Evolutionary conservation across 2,329 filamentous ascomycete genomes (phyloP), one percentile per base, ranked within the genome.

Genomic region (Penicillium sp.): DNA sequence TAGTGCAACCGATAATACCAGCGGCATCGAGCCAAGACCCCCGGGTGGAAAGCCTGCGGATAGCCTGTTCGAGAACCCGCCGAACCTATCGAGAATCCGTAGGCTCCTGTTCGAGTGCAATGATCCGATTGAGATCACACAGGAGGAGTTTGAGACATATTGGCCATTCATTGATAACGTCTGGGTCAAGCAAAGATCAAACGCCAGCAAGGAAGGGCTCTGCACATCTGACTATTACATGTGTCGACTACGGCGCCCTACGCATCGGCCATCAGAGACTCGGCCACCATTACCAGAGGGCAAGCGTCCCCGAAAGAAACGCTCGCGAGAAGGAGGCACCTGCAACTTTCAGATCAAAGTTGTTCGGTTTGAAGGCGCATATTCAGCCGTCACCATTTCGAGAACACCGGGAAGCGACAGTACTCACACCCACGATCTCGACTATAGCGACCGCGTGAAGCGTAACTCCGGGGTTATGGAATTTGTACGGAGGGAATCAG

Each of bases 81-180:
- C 75, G 8, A 74, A 78, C 43, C 65, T 80, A 22, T 71, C 69
- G 23, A 64, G 67, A 11, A 77, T 79, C 56, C 70, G 77, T 29
- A 71, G 73, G 51, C 68, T 75, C 23, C 62, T 79, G 44, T 79
- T 79, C 56, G 75, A 78, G 48, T 70, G 77, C 62, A 75, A 72
- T 45, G 75, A 79, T 37, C 72, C 75, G 6, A 74, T 80, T 49
- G 77, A 79, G 63, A 74, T 80, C 44, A 75, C 72, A 18, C 61
- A 75, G 35, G 71, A 74, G 23, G 77, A 80, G 50, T 79, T 78
- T 55, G 75, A 78, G 54, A 73, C 68, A 15, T 79, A 78, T 59
- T 79, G 76, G 72, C 77, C 77, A 6, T 80, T 77, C 49, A 75
- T 79, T 48, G 77, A 80, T 60, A 80, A 80, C 59, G 74, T 79